Conservation (phyloP, 1,284 basidiomycete species). For the Meira nashicola region DNA sequence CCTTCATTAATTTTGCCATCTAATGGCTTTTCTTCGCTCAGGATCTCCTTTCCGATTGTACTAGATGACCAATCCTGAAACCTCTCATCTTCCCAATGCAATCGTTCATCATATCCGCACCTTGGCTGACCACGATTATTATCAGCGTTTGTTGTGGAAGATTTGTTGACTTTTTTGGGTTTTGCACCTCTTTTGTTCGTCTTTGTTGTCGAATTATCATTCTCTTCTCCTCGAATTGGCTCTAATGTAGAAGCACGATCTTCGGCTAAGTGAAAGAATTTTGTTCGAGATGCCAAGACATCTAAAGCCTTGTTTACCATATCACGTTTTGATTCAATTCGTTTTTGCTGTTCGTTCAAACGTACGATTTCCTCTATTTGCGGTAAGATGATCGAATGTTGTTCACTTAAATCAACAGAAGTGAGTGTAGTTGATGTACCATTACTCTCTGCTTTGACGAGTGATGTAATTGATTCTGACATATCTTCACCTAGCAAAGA, state of each 20-base stretch:
- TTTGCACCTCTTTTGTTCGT: constrained; percentile 10
- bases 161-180: not conserved
- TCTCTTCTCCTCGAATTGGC: not conserved
- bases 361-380: not conserved
- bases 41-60: constrained; percentile 11
- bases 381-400: not conserved
- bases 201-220: constrained; percentile 6
- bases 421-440: not conserved
- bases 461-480: not conserved
- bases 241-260: constrained; percentile 19
- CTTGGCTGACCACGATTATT: constrained; percentile 4
- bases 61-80: constrained; percentile 17
- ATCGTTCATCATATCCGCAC: constrained; percentile 28
- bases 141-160: not conserved
- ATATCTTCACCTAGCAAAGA: not conserved
- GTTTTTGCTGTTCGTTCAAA: not conserved
- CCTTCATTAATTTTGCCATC: constrained; percentile 10
- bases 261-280: constrained; percentile 22
- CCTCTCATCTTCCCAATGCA: constrained; percentile 25
- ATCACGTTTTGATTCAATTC: not conserved
- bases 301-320: not conserved
- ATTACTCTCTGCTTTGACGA: not conserved
- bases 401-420: not conserved
- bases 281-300: constrained; percentile 1
- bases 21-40: constrained; percentile 6